Evolutionary conservation across 768 basidiomycete species (phyloP).

Genomic region (Kwoniella shandongensis): DNA sequence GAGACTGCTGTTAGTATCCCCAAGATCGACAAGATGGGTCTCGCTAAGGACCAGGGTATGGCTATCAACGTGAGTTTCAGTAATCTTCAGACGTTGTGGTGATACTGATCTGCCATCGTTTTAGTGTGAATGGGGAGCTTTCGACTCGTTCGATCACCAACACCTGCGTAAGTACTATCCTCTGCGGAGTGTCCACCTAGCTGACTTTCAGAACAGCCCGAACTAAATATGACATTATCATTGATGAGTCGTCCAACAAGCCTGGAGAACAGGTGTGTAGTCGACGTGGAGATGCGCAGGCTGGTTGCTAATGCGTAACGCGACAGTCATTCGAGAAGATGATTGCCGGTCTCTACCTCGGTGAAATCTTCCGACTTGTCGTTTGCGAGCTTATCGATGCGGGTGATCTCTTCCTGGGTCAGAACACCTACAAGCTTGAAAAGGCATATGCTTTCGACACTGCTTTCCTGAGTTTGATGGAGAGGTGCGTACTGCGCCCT

Average conservation of each 20-base stretch:
- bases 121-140: slow-evolving; percentile 72
- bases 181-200: too few species aligned
- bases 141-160: slow-evolving; percentile 93
- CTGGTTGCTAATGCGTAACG: too few species aligned
- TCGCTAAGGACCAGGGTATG: slow-evolving; percentile 67
- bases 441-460: slow-evolving; percentile 91
- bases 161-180: slow-evolving; percentile 63
- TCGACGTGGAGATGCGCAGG: too few species aligned
- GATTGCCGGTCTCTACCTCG: slow-evolving; percentile 91
- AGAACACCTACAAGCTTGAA: slow-evolving; percentile 98
- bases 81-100: slow-evolving; percentile 49
- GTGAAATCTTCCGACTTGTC: slow-evolving; percentile 92
- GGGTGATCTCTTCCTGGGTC: slow-evolving; percentile 94
- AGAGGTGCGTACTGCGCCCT: slow-evolving; percentile 62
- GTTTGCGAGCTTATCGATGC: slow-evolving; percentile 94
- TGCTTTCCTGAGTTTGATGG: slow-evolving; percentile 94
- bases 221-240: slow-evolving; percentile 87
- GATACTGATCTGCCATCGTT: slow-evolving; percentile 18
- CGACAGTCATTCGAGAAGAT: slow-evolving; percentile 67
- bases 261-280: slow-evolving; percentile 78
- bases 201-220: slow-evolving; percentile 57
- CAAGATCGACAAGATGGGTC: slow-evolving; percentile 75
- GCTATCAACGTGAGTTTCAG: slow-evolving; percentile 88
- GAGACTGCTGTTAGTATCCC: slow-evolving; percentile 80
- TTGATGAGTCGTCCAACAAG: slow-evolving; percentile 94